These are phyloP conservation scores for Kwoniella mangroviensis DNA, from an alignment of 768 basidiomycete species.

Conservation along the genomic window DNA sequence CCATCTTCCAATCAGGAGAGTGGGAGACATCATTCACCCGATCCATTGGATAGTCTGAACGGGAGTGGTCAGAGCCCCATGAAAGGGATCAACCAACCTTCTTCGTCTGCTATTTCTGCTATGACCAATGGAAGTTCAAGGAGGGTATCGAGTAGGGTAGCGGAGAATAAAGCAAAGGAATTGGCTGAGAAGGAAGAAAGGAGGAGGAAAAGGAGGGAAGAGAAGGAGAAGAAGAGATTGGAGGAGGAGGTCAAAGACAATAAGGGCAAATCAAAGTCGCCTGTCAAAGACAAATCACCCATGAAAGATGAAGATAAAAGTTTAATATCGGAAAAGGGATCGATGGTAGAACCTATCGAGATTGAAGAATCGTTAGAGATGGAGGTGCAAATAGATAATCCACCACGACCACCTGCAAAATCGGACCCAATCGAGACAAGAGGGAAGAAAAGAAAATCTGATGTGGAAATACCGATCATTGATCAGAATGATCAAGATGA, in stretches of 20 bases:
- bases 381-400: constrained; percentile 13
- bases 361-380: constrained; percentile 2
- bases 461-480: not conserved
- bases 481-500: constrained; percentile 9
- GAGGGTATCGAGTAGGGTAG: constrained; percentile 28
- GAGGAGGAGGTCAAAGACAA: constrained; percentile 9
- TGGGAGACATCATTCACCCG: constrained; percentile 15
- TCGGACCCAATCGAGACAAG: not conserved
- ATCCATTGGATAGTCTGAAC: constrained; percentile 15
- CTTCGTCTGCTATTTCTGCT: constrained; percentile 11
- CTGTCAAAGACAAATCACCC: not conserved
- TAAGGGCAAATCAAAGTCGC: constrained; percentile 5
- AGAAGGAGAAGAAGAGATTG: constrained; percentile 30
- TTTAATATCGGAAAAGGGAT: constrained; percentile 3
- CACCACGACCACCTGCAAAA: not conserved
- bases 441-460: constrained; percentile 21
- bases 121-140: constrained; percentile 6
- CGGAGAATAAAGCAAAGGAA: constrained; percentile 29
- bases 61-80: not conserved
- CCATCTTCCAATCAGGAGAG: not conserved
- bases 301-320: not conserved
- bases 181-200: constrained; percentile 37
- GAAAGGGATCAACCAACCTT: not conserved
- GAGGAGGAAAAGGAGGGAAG: constrained; percentile 32
- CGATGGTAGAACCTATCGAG: not conserved